These are phyloP conservation scores for Bipolaris oryzae DNA, from an alignment of 2,329 filamentous ascomycete species.

Conservation along the genomic window DNA sequence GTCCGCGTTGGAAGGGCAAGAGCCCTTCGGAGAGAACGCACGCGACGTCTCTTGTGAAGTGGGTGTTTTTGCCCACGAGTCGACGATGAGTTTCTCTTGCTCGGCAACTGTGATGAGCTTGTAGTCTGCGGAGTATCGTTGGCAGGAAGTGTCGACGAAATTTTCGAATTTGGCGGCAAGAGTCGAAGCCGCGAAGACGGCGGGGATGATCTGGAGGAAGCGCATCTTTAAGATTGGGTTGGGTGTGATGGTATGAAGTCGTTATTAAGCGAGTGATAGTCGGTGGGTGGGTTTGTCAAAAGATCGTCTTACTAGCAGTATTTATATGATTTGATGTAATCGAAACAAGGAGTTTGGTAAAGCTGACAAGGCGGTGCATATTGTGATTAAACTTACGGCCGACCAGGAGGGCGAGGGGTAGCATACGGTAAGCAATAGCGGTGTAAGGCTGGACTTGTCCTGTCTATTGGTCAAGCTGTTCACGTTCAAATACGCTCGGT, in stretches of 20 bases:
- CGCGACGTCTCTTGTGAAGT: neutral
- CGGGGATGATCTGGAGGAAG: neutral
- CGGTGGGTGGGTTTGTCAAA: neutral
- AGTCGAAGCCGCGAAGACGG: neutral
- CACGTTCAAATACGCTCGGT: neutral
- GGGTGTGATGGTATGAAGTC: no score
- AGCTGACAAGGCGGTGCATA: no score
- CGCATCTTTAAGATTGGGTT: neutral
- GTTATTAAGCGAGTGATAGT: neutral
- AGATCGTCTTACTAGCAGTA: neutral
- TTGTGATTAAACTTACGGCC: neutral
- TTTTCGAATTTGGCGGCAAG: neutral
- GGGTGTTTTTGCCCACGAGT: neutral
- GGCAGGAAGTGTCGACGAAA: neutral
- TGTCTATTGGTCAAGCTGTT: neutral
- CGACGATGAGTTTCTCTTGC: neutral
- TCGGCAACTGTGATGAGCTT: neutral
- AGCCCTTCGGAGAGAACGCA: neutral
- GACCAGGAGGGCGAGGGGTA: neutral
- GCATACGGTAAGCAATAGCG: neutral
- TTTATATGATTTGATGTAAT: neutral
- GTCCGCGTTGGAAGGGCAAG: slow-evolving; percentile 1
- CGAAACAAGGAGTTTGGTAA: neutral
- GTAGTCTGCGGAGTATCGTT: neutral
- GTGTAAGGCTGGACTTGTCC: no score